Evolutionary conservation across 148 eudicot genomes (phyloP).

Genomic region (Euryodendron excelsum): DNA sequence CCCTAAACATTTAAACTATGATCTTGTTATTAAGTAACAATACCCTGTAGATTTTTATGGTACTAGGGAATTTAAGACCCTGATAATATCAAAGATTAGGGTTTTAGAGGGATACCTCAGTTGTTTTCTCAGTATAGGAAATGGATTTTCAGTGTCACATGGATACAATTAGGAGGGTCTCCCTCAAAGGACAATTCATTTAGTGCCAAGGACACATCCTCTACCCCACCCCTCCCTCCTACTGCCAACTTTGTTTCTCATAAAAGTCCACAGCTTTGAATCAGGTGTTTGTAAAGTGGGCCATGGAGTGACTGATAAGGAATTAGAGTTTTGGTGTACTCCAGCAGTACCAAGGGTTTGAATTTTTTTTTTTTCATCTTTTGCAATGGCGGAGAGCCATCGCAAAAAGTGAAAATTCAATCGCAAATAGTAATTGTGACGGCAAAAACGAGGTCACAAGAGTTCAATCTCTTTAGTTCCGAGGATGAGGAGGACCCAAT

Average conservation of each 20-base stretch:
- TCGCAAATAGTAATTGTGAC: too few species aligned
- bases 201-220: conserved; percentile 14
- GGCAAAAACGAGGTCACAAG: too few species aligned
- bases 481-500: too few species aligned
- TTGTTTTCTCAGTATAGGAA: background rate
- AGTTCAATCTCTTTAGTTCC: too few species aligned
- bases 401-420: too few species aligned
- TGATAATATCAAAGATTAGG: background rate
- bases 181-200: conserved; percentile 17
- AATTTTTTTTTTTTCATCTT: background rate
- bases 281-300: conserved; percentile 16
- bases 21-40: too few species aligned
- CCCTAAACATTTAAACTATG: too few species aligned
- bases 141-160: conserved; percentile 16
- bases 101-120: background rate
- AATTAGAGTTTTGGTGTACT: conserved; percentile 3
- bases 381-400: too few species aligned
- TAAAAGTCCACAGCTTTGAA: conserved; percentile 17
- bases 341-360: background rate
- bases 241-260: conserved; percentile 17
- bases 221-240: conserved; percentile 18
- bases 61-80: background rate
- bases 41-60: too few species aligned
- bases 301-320: conserved; percentile 9
- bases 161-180: conserved; percentile 18